Evolutionary conservation across 495 filamentous ascomycete genomes (phyloP).

Genomic region (Xylaria castorea): DNA sequence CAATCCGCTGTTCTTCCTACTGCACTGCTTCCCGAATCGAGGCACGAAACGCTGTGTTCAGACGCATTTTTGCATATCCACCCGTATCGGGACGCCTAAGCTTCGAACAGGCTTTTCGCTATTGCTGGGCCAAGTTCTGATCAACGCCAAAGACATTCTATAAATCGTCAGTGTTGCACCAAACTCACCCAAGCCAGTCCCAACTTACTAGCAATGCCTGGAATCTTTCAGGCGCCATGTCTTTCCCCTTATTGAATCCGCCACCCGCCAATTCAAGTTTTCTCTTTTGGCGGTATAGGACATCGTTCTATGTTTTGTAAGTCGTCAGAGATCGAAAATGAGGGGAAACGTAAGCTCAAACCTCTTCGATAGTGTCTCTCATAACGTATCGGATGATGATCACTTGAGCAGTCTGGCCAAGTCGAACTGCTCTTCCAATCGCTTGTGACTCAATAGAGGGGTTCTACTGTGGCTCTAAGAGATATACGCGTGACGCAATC

Average conservation of each 20-base stretch:
- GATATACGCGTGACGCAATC: background rate
- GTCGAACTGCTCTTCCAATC: background rate
- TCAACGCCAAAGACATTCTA: background rate
- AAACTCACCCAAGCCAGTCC: background rate
- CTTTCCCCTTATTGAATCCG: background rate
- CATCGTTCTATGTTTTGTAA: background rate
- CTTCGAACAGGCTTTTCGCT: background rate
- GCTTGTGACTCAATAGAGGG: background rate
- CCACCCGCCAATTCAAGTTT: background rate
- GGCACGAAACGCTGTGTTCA: no score
- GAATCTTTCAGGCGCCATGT: background rate
- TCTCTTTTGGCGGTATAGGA: background rate
- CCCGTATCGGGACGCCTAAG: no score
- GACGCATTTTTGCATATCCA: no score
- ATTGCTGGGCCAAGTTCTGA: background rate
- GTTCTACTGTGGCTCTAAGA: background rate
- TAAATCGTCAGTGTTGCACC: background rate
- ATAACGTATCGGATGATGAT: background rate
- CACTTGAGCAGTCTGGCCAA: background rate
- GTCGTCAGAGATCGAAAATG: background rate
- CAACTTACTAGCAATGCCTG: background rate
- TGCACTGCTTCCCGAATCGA: no score
- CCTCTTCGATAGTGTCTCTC: background rate
- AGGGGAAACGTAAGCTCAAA: background rate
- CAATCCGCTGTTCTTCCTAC: no score